Base-by-base conservation (phyloP, 2,329 filamentous ascomycete species). In the Epichloe scottii region DNA sequence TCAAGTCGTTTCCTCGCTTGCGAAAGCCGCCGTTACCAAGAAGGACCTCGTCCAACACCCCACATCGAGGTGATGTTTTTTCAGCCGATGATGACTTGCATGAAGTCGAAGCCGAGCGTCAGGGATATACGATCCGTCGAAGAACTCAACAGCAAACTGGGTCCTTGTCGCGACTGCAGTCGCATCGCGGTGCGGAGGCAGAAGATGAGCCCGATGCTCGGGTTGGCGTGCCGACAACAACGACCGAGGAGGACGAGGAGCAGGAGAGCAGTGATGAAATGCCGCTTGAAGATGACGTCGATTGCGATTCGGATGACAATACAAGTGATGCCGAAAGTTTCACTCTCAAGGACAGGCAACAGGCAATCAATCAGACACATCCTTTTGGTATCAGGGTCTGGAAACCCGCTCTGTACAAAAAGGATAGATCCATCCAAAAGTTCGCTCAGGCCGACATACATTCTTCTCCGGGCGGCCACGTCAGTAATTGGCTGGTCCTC, bases 381-480 rank as follows among this genome's bases (percentile, higher is more conserved):
- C 93, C 93, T 0, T 98, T 98, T 61, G 93, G 93, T 74, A 97
- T 98, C 64, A 84, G 94, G 65, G 88, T 98, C 56, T 98, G 93
- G 93, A 98, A 98, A 68, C 93, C 93, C 42, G 94, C 93, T 1
- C 68, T 98, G 56, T 98, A 98, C 77, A 98, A 98, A 71, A 98
- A 98, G 68, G 84, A 86, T 60, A 84, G 93, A 51, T 98, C 93
- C 1, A 94, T 98, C 38, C 89, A 97, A 66, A 93, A 94, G 68
- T 95, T 84, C 45, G 93, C 93, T 5, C 91, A 97, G 69, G 90
- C 87, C 14, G 93, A 98, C 66, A 97, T 98, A 53, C 93, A 98
- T 71, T 97, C 91, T 3, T 83, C 88, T 1, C 93, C 93, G 0
- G 93, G 93, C 21, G 87, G 88, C 17, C 83, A 82, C 59, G 91